phyloP scores from a whole-genome alignment of 768 basidiomycete genomes.

The Serendipita vermifera region DNA sequence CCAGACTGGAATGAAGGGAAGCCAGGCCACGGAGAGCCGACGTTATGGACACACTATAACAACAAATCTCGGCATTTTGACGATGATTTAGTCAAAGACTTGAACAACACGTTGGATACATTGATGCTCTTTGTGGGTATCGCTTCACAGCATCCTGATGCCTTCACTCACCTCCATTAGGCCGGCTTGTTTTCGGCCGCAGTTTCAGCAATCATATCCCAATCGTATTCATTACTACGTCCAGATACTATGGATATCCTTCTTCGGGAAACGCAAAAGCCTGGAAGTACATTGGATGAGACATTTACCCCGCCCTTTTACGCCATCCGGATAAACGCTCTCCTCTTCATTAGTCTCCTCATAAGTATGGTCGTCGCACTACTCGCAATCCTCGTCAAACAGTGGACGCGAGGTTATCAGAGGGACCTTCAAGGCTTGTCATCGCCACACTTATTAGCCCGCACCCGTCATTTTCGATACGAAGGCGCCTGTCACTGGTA shows the following conservation, averaged over 20 bases:
- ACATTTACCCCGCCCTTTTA: neutral
- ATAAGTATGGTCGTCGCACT: constrained; percentile 19
- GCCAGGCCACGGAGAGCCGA: no score
- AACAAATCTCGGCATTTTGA: neutral
- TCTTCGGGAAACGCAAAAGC: neutral
- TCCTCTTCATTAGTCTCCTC: constrained; percentile 21
- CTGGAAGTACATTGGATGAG: neutral
- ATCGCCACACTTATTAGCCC: constrained; percentile 12
- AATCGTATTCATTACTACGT: constrained; percentile 16
- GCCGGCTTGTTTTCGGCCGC: constrained; percentile 21
- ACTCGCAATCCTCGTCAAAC: constrained; percentile 21
- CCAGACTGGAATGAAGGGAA: no score
- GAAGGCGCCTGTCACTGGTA: constrained; percentile 18
- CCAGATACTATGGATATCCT: constrained; percentile 11
- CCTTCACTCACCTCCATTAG: constrained; percentile 9
- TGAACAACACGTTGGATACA: neutral
- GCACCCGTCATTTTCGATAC: constrained; percentile 18
- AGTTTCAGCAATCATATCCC: constrained; percentile 19
- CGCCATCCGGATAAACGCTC: constrained; percentile 30
- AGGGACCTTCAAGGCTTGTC: constrained; percentile 8
- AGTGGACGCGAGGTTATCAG: constrained; percentile 19
- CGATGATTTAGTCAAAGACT: neutral
- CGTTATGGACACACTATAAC: neutral
- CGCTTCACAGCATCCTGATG: no score
- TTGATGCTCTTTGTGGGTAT: neutral